Percentiles rank a stretch among this genome's conserved stretches.
Conservation (phyloP, 768 basidiomycete genomes). For the Daedalea quercina region DNA sequence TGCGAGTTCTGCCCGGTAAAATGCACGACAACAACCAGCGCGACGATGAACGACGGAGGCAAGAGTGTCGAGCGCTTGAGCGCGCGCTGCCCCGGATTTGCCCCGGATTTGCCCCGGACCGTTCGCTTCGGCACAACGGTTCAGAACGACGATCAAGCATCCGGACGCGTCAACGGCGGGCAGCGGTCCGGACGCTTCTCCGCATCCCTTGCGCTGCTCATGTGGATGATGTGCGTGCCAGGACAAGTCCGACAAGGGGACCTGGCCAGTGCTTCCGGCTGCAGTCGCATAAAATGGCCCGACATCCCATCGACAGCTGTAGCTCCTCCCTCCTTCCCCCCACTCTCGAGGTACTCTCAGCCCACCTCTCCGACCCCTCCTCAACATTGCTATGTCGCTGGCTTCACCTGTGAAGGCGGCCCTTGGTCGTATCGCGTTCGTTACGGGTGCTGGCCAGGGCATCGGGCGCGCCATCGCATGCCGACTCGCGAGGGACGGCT, state of each 20-base stretch:
- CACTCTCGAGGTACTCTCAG: too few species aligned
- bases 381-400: neutral
- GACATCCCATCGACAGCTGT: neutral
- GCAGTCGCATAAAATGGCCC: neutral
- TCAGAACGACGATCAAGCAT: neutral
- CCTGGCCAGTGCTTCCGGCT: too few species aligned
- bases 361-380: neutral
- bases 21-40: too few species aligned
- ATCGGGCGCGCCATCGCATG: constrained; percentile 43
- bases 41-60: too few species aligned
- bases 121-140: neutral
- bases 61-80: neutral
- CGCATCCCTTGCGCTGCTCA: neutral
- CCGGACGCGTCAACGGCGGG: neutral
- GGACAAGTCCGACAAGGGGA: neutral
- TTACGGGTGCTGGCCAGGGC: constrained; percentile 41
- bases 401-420: constrained; percentile 23
- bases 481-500: constrained; percentile 41
- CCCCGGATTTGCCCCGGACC: neutral
- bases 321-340: neutral
- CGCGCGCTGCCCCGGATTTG: neutral
- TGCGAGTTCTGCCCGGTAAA: too few species aligned
- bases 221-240: neutral
- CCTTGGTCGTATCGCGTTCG: constrained; percentile 29
- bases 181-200: neutral